Evolutionary conservation across 2,329 filamentous ascomycete species (phyloP), one percentile per base, ranked within the genome.

Genomic region (Colletotrichum gloeosporioides): DNA sequence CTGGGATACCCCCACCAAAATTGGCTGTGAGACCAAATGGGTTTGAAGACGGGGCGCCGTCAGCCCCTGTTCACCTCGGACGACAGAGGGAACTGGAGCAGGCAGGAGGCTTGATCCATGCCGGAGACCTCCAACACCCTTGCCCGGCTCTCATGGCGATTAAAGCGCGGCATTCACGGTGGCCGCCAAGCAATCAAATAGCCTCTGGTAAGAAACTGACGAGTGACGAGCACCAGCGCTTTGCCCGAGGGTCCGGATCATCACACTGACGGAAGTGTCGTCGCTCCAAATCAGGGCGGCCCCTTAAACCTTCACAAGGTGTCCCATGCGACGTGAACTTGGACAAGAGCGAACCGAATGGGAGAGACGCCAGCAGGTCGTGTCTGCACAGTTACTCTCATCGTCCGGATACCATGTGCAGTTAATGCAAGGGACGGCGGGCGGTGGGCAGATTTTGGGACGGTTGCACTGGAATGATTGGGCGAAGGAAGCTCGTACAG

Each of bases 31-130:
- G 70, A 76, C 74, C 59, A 27, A 59, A 59, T 74, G 32, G 49
- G 74, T 69, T 76, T 73, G 70, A 73, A 69, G 57, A 65, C 31
- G 70, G 64, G 64, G 64, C 71, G 34, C 59, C 29, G 64, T n/a
- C 29, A 39, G 64, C 34, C 73, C 73, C 73, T 73, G 59, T 18
- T 69, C 59, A 73, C 71, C 39, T 73, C 34, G 70, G 59, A 74
- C 64, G 70, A 69, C 64, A 65, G 55, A 49, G 71, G 44, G 49
- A 65, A 73, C 34, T 69, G 73, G 44, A 65, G 63, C 64, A 34
- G n/a, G 39, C 39, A 63, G 44, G 70, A 76, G 70, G 70, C 57
- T 64, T 73, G 59, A 74, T 69, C 70, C 74, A 74, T 76, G 71
- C 65, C 39, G 64, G 64, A 57, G 59, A 31, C 70, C 67, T 69